These are phyloP conservation scores for Rhizopus microsporus DNA, from an alignment of 371 early-diverging fungal species.

Conservation along the genomic window DNA sequence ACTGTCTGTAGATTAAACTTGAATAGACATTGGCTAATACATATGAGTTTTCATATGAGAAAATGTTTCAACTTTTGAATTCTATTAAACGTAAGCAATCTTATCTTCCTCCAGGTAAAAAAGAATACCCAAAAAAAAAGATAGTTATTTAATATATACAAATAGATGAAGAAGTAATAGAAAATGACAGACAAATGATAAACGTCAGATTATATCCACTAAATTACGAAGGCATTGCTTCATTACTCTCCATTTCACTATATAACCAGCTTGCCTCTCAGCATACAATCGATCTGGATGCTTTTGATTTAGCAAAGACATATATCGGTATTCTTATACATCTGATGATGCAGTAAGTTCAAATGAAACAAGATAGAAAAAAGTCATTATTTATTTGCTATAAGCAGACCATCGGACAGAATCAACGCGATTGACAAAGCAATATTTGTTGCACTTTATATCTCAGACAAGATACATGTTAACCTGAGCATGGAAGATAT, in stretches of 20 bases:
- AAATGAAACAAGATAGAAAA: conserved; percentile 5
- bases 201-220: conserved; percentile 21
- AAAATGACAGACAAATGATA: conserved; percentile 27
- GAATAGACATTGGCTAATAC: conserved; percentile 8
- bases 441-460: conserved; percentile 15
- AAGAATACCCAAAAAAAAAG: no score
- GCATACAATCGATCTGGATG: not conserved
- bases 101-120: no score
- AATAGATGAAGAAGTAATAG: conserved; percentile 8
- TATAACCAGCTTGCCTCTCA: conserved; percentile 8
- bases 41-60: conserved; percentile 10
- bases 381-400: not conserved
- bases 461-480: conserved; percentile 17
- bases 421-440: conserved; percentile 16
- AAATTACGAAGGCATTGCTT: conserved; percentile 14
- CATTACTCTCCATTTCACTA: conserved; percentile 11
- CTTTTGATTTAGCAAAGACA: conserved; percentile 6
- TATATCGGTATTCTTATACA: conserved; percentile 18
- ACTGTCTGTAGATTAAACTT: no score
- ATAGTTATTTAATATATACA: not conserved
- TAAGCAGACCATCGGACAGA: conserved; percentile 6
- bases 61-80: conserved; percentile 7
- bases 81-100: not conserved
- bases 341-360: not conserved
- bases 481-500: conserved; percentile 12